These are phyloP conservation scores for Trypanosoma congolense DNA, from an alignment of 208 protist genomes.

Conservation along the genomic window DNA sequence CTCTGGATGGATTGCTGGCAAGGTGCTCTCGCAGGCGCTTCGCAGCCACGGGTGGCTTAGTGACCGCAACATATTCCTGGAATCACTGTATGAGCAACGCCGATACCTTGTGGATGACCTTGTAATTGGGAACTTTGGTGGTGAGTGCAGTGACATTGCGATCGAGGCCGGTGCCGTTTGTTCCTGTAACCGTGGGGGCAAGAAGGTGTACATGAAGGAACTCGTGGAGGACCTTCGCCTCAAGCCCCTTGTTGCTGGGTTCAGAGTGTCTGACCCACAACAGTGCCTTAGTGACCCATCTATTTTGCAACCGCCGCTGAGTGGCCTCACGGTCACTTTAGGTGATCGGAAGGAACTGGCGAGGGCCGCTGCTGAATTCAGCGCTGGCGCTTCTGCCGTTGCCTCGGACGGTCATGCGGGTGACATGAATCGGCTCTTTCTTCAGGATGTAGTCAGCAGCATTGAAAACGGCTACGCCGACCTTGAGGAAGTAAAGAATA, in stretches of 20 bases:
- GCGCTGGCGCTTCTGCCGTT: not conserved
- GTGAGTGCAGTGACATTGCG: slow-evolving; percentile 1
- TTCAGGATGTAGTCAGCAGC: not conserved
- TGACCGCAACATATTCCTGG: slow-evolving; percentile 1
- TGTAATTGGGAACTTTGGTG: slow-evolving; percentile 24
- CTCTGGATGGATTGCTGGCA: slow-evolving; percentile 34
- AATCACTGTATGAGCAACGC: slow-evolving; percentile 21
- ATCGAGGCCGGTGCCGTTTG: slow-evolving; percentile 1
- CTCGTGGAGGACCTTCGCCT: not conserved
- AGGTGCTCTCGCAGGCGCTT: slow-evolving; percentile 22
- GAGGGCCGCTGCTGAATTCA: not conserved
- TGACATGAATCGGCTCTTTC: not conserved
- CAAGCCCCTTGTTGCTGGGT: not conserved
- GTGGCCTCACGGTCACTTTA: not conserved
- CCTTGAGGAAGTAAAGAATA: not conserved
- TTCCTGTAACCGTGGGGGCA: slow-evolving; percentile 17
- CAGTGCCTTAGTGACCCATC: not conserved
- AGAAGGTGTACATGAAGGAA: slow-evolving; percentile 14
- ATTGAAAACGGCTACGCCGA: not conserved
- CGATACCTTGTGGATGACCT: slow-evolving; percentile 20
- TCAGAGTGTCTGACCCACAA: not conserved
- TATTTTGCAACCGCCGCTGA: not conserved
- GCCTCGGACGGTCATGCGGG: not conserved
- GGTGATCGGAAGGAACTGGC: not conserved
- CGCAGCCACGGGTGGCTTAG: slow-evolving; percentile 8